Evolutionary conservation across 176 grass and related monocot species (phyloP).

Genomic region (Elaeis guineensis): DNA sequence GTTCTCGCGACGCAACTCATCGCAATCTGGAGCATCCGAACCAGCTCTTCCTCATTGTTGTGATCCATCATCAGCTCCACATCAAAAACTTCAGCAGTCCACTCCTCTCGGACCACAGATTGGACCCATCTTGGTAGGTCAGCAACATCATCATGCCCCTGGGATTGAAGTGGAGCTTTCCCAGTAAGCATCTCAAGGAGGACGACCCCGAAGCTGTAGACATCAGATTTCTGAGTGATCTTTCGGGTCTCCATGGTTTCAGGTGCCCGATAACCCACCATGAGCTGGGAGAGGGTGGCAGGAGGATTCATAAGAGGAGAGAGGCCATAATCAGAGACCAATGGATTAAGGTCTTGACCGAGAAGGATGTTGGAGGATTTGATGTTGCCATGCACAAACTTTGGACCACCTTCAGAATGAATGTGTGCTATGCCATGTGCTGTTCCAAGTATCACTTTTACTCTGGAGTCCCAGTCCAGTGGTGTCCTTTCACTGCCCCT

Average conservation of each 20-base stretch:
- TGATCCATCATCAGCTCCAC: conserved; percentile 48
- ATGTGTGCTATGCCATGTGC: conserved; percentile 64
- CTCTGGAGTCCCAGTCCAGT: conserved; percentile 80
- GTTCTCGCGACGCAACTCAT: conserved; percentile 57
- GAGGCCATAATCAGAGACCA: conserved; percentile 77
- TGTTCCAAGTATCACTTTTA: conserved; percentile 68
- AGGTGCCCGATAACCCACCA: conserved; percentile 60
- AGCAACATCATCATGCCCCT: conserved; percentile 59
- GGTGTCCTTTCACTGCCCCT: conserved; percentile 41
- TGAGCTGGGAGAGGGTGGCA: conserved; percentile 37
- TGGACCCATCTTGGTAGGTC: conserved; percentile 89
- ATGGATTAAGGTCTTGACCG: conserved; percentile 45
- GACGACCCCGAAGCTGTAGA: conserved; percentile 90
- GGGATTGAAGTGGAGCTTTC: conserved; percentile 82
- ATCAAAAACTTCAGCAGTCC: conserved; percentile 95
- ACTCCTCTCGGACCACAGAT: conserved; percentile 89
- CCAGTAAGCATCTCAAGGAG: conserved; percentile 94
- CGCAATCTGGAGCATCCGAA: conserved; percentile 86
- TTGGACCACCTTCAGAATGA: conserved; percentile 71
- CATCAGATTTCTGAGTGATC: conserved; percentile 79
- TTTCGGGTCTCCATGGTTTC: conserved; percentile 79
- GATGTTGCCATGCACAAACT: conserved; percentile 86
- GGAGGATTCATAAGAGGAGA: conserved; percentile 56
- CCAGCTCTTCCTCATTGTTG: conserved; percentile 81
- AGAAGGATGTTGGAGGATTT: conserved; percentile 94